These are phyloP conservation scores for Trichoderma lentiforme DNA, from an alignment of 2,329 filamentous ascomycete species.

Conservation along the genomic window DNA sequence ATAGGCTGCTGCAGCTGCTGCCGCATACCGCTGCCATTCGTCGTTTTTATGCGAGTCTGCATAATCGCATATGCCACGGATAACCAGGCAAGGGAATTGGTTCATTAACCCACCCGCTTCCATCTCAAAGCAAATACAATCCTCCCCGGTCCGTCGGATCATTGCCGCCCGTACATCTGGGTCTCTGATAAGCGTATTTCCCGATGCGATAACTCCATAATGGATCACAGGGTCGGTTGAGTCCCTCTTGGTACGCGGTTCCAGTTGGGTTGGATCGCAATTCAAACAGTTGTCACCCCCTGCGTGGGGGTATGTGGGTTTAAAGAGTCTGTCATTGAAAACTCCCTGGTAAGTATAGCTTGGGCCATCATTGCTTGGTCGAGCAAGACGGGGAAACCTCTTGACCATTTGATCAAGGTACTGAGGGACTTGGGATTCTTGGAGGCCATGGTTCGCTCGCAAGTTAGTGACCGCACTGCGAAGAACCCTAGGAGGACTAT, in stretches of 20 bases:
- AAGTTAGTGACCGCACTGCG: background rate
- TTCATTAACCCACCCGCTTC: background rate
- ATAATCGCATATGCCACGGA: slow-evolving; percentile 38
- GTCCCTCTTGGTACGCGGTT: background rate
- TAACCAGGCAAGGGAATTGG: slow-evolving; percentile 27
- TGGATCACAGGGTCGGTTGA: slow-evolving; percentile 12
- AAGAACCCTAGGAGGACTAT: slow-evolving; percentile 11
- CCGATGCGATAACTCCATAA: slow-evolving; percentile 28
- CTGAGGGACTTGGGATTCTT: background rate
- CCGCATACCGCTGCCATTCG: slow-evolving; percentile 35
- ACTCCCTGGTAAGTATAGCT: background rate
- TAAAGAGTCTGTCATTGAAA: background rate
- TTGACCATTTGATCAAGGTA: background rate
- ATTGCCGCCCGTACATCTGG: slow-evolving; percentile 29
- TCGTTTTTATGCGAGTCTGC: slow-evolving; percentile 38
- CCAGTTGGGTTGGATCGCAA: background rate
- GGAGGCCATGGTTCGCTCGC: background rate
- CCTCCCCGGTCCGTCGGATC: slow-evolving; percentile 9
- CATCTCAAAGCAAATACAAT: slow-evolving; percentile 23
- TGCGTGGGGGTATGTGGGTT: background rate
- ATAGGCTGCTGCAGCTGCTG: slow-evolving; percentile 31
- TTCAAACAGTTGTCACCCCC: background rate
- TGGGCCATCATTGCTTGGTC: background rate
- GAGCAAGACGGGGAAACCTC: background rate
- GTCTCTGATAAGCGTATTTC: slow-evolving; percentile 35